A percentile compares a stretch with the other conserved stretches of the same genome.
These are phyloP conservation scores for Ophiorrhiza pumila DNA, from an alignment of 257 asterid species.

Conservation along the genomic window DNA sequence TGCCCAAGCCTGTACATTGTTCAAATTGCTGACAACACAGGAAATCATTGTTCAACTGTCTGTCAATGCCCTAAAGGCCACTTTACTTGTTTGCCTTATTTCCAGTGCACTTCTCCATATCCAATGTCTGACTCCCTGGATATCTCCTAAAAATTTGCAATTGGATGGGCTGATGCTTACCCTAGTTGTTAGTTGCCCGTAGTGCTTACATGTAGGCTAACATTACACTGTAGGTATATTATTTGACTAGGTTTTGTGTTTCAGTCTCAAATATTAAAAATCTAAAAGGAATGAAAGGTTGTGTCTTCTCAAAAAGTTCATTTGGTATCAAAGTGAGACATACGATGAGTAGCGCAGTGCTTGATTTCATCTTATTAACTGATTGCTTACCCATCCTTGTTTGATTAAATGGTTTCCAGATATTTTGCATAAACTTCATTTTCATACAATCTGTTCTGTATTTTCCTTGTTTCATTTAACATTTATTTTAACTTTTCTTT, in stretches of 20 bases:
- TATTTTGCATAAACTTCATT: background rate
- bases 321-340: background rate
- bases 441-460: background rate
- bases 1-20: background rate
- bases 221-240: background rate
- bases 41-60: background rate
- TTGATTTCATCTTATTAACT: background rate
- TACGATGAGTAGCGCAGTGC: too few species aligned
- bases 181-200: background rate
- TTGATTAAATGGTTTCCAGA: background rate
- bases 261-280: background rate
- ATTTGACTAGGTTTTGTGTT: background rate
- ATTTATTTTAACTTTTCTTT: conserved; percentile 6
- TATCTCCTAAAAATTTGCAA: background rate
- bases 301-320: background rate
- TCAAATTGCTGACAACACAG: background rate
- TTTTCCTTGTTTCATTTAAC: background rate
- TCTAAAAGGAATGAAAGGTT: background rate
- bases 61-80: background rate
- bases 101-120: background rate
- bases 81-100: background rate
- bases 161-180: background rate
- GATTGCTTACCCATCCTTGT: background rate
- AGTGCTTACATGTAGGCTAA: background rate
- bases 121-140: background rate